Base-by-base conservation (phyloP, 352 stramenopile species). In the Ophiocytium majus region DNA sequence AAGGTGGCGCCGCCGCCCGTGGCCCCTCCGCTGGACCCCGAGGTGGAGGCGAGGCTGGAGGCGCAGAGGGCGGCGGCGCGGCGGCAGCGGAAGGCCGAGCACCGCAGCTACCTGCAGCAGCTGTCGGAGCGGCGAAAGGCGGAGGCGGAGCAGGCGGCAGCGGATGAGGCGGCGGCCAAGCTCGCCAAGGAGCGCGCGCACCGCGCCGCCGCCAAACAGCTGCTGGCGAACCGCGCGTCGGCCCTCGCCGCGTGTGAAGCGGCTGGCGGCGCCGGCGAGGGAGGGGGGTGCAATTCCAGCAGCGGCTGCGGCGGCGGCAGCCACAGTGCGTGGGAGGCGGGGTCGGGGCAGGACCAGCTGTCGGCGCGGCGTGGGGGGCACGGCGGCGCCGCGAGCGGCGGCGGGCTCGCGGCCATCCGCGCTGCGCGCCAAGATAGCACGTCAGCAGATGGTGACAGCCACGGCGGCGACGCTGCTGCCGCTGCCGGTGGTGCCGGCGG, bases 81-180 rank as follows among this genome's bases (percentile, higher is more conserved):
- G 5, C 28, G 35, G 5, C 33, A 71, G 35, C 23, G 74, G 1
- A 82, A 81, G 74, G 37, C 9, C 5, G 34, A 83, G 32, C n/a
- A 81, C 28, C 33, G 23, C 50, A 1, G 28, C n/a, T 34, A 83
- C 32, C 74, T 81, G 33, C 23, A 31, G n/a, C n/a, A 33, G 32
- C 32, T 79, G 63, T 9, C 32, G 49, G 63, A 83, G 1, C 81
- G 74, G n/a, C 35, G 36, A 81, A 81, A 43, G 74, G 23, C 74
- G 50, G 23, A 81, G 28, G 10, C 64, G 9, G 10, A 49, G 57
- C 49, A 17, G 23, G 37, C 63, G 28, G 64, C 33, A 64, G 19
- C 64, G 83, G 83, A 80, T 79, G 32, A 80, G 32, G 49, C 5
- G 10, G 5, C 5, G 76, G 5, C 5, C 9, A 43, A 81, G 32